These are phyloP conservation scores for Tulasnella sp. DNA, from an alignment of 768 basidiomycete species.

Conservation along the genomic window DNA sequence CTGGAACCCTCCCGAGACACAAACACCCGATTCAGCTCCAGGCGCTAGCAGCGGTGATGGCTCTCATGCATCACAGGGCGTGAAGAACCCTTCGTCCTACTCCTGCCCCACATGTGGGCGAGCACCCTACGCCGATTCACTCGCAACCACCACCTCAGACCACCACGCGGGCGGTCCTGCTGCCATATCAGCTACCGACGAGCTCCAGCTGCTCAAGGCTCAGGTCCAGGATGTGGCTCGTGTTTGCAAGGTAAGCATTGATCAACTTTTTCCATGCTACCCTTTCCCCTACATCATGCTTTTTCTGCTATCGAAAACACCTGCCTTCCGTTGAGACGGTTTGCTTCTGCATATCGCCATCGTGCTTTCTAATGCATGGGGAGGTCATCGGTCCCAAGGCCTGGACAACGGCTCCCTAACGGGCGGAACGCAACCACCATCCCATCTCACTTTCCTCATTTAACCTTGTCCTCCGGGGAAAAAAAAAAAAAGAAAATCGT, in stretches of 20 bases:
- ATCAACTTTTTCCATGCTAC: neutral
- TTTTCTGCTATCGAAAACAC: too few relatives aligned
- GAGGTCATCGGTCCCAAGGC: too few relatives aligned
- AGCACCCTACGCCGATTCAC: constrained; percentile 7
- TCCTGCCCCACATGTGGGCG: constrained; percentile 45
- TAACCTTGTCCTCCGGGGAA: neutral
- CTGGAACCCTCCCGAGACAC: constrained; percentile 1
- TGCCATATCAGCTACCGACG: constrained; percentile 63
- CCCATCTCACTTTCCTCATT: neutral
- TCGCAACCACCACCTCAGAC: constrained; percentile 21
- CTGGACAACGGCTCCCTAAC: too few relatives aligned
- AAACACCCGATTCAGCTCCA: constrained; percentile 26
- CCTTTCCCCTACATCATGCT: too few relatives aligned
- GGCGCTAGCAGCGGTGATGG: constrained; percentile 50
- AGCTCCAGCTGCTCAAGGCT: constrained; percentile 69
- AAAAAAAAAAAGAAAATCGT: neutral
- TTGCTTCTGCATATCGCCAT: neutral
- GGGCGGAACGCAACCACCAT: neutral
- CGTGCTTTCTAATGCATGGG: too few relatives aligned
- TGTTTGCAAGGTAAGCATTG: constrained; percentile 63
- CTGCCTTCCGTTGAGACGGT: neutral
- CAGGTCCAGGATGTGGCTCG: constrained; percentile 77
- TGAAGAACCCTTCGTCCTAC: constrained; percentile 17
- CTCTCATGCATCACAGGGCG: constrained; percentile 32
- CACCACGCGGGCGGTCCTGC: constrained; percentile 43